A percentile compares a stretch with the other conserved stretches of the same genome.
phyloP scores from a whole-genome alignment of 2,329 filamentous ascomycete genomes.

The Davidsoniella australis region DNA sequence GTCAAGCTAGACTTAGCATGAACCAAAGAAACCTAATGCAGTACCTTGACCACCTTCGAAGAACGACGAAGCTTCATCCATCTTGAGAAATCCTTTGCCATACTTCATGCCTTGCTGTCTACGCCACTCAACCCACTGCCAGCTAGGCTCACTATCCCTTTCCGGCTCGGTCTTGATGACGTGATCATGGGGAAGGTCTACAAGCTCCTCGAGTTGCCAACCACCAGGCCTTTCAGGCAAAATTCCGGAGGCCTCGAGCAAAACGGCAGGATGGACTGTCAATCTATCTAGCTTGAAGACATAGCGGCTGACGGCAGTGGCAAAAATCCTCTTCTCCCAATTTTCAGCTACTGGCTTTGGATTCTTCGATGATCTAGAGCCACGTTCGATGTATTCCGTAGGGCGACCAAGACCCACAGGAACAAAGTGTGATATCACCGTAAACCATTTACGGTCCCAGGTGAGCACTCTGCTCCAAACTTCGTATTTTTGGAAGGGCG shows the following conservation, averaged over 20 bases:
- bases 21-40: conserved; percentile 31
- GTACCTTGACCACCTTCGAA: conserved; percentile 38
- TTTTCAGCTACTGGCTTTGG: conserved; percentile 22
- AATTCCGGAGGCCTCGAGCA: conserved; percentile 54
- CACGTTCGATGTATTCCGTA: conserved; percentile 30
- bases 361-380: no score
- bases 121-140: conserved; percentile 45
- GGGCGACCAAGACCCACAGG: conserved; percentile 41
- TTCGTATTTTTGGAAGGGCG: conserved; percentile 51
- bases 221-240: conserved; percentile 57
- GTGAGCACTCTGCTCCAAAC: conserved; percentile 53
- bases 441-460: conserved; percentile 75
- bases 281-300: conserved; percentile 67
- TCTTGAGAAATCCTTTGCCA: conserved; percentile 36
- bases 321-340: conserved; percentile 49
- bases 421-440: conserved; percentile 58
- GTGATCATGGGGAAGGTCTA: conserved; percentile 22
- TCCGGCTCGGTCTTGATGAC: conserved; percentile 13
- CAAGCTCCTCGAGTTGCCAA: conserved; percentile 30
- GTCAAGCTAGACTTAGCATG: conserved; percentile 18
- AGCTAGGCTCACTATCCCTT: conserved; percentile 21
- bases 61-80: conserved; percentile 34
- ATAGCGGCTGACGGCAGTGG: conserved; percentile 61
- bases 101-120: conserved; percentile 37
- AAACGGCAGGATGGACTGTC: conserved; percentile 66